Evolutionary conservation across 441 rosid species (phyloP).

Genomic region (Syzygium malaccense): DNA sequence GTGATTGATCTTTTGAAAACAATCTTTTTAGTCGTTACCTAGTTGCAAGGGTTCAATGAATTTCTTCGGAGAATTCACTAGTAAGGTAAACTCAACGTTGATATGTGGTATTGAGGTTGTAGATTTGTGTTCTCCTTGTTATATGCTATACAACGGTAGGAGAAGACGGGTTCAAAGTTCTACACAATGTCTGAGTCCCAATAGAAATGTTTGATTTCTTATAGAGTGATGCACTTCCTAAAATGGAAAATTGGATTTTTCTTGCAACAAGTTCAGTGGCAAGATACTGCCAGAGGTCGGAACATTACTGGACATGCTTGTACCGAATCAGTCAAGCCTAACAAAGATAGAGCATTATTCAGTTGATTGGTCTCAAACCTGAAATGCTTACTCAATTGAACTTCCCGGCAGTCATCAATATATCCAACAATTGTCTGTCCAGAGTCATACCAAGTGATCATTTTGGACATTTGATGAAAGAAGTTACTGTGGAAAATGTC

Average conservation of each 20-base stretch:
- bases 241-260: not conserved
- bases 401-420: too few species aligned
- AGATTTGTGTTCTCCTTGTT: not conserved
- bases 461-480: not conserved
- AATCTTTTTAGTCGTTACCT: not conserved
- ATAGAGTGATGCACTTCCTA: not conserved
- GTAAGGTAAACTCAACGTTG: not conserved
- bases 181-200: not conserved
- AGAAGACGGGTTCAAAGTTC: not conserved
- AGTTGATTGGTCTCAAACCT: not conserved
- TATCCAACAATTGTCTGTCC: too few species aligned
- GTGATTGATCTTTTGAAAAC: too few species aligned
- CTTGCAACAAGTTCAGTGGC: not conserved
- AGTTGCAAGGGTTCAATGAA: not conserved
- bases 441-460: too few species aligned
- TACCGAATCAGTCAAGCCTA: not conserved
- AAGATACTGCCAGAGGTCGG: not conserved
- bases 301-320: not conserved
- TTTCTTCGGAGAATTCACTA: not conserved
- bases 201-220: not conserved
- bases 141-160: not conserved
- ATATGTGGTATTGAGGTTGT: too few species aligned
- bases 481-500: not conserved
- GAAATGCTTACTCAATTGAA: not conserved
- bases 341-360: not conserved